phyloP scores from a whole-genome alignment of 345 rosid species.

The Isatis tinctoria region DNA sequence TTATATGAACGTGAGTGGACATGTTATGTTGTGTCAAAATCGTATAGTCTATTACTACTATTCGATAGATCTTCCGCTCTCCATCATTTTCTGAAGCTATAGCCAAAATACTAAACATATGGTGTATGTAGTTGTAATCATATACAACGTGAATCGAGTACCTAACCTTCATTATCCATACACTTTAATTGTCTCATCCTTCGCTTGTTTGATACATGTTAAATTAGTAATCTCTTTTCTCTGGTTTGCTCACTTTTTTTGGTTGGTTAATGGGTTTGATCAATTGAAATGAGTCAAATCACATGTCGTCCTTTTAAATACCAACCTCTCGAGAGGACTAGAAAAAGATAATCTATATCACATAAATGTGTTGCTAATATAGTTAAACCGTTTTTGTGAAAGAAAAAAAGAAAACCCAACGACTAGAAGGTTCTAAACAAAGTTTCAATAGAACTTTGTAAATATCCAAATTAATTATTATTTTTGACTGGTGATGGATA shows the following conservation, averaged over 20 bases:
- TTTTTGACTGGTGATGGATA: background rate
- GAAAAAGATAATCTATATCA: background rate
- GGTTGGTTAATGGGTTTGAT: background rate
- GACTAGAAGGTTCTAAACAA: background rate
- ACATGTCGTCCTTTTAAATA: background rate
- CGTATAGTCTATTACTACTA: conserved; percentile 1
- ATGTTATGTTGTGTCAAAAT: conserved; percentile 6
- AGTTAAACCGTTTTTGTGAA: background rate
- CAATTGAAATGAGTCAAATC: conserved; percentile 12
- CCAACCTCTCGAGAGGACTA: conserved; percentile 11
- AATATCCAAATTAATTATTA: background rate
- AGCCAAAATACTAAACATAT: background rate
- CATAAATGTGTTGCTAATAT: background rate
- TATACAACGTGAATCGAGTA: background rate
- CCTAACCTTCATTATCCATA: background rate
- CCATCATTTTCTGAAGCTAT: background rate
- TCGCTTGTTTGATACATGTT: background rate
- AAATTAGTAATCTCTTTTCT: background rate
- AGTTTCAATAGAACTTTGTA: background rate
- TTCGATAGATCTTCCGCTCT: background rate
- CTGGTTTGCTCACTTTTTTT: background rate
- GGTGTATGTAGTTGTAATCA: background rate
- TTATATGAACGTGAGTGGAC: background rate
- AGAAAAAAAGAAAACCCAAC: background rate
- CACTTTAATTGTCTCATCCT: background rate